A percentile compares a stretch with the other conserved stretches of the same genome.
Conservation (phyloP, 2,329 filamentous ascomycete genomes). For the Neonectria ditissima region DNA sequence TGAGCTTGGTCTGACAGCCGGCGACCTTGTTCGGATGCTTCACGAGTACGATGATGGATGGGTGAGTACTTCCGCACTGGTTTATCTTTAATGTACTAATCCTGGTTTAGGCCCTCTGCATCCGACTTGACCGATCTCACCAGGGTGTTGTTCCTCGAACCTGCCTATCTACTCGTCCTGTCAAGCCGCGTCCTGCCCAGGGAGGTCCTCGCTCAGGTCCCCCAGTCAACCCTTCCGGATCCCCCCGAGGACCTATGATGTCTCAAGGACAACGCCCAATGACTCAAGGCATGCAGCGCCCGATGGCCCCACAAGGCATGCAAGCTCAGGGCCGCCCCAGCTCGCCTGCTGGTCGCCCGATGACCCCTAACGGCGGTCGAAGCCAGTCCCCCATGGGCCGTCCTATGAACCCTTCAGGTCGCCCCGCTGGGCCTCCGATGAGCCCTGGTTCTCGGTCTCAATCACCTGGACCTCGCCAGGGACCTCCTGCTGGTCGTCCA, state of each 20-base stretch:
- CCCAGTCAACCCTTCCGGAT: slow-evolving; percentile 58
- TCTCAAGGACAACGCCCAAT: slow-evolving; percentile 38
- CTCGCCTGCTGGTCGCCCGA: slow-evolving; percentile 49
- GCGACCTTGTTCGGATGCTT: slow-evolving; percentile 87
- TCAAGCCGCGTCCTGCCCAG: slow-evolving; percentile 80
- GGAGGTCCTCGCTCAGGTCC: slow-evolving; percentile 63
- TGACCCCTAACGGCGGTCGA: slow-evolving; percentile 48
- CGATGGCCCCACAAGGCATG: slow-evolving; percentile 54
- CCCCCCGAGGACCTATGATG: slow-evolving; percentile 38
- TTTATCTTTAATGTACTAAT: slow-evolving; percentile 44
- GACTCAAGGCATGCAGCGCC: slow-evolving; percentile 46
- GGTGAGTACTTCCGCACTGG: slow-evolving; percentile 68
- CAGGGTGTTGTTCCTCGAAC: slow-evolving; percentile 95
- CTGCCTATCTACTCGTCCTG: slow-evolving; percentile 90
- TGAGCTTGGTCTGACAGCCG: slow-evolving; percentile 83
- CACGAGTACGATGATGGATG: slow-evolving; percentile 99
- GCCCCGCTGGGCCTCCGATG: slow-evolving; percentile 48
- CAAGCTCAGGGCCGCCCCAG: slow-evolving; percentile 52
- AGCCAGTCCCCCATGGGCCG: slow-evolving; percentile 51
- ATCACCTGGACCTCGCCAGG: slow-evolving; percentile 58
- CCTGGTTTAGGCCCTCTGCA: slow-evolving; percentile 80
- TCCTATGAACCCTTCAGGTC: slow-evolving; percentile 37
- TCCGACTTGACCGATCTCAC: slow-evolving; percentile 87
- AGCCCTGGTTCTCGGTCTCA: slow-evolving; percentile 54
- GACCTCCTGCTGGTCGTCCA: slow-evolving; percentile 48